These are phyloP conservation scores for Mycena leptocephala DNA, from an alignment of 768 basidiomycete species.

Conservation along the genomic window DNA sequence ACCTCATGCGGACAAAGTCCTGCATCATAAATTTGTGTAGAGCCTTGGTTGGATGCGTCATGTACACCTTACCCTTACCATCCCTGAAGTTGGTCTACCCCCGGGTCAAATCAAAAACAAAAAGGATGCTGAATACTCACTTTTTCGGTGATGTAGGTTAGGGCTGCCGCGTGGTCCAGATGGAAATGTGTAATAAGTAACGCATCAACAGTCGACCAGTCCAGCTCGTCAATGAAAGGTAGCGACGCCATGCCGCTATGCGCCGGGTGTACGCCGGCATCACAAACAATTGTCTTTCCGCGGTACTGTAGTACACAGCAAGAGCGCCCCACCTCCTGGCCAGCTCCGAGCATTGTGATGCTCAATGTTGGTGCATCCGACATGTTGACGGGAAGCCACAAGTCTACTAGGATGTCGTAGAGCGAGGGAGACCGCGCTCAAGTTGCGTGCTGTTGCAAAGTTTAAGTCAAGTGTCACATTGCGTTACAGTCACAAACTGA, in stretches of 20 bases:
- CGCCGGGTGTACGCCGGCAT: slow-evolving; percentile 96
- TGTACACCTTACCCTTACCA: slow-evolving; percentile 98
- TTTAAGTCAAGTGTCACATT: too few relatives aligned
- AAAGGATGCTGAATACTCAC: slow-evolving; percentile 56
- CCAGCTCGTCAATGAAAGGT: slow-evolving; percentile 97
- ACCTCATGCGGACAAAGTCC: slow-evolving; percentile 98
- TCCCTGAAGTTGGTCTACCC: slow-evolving; percentile 96
- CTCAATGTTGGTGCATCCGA: slow-evolving; percentile 61
- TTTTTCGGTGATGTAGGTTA: slow-evolving; percentile 99
- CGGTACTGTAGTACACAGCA: slow-evolving; percentile 98
- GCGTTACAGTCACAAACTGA: too few relatives aligned
- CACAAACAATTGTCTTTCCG: slow-evolving; percentile 95
- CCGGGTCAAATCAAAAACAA: not conserved
- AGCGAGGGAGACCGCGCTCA: too few relatives aligned
- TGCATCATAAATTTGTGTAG: slow-evolving; percentile 99
- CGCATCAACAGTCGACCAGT: slow-evolving; percentile 99
- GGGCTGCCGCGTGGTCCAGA: slow-evolving; percentile 95
- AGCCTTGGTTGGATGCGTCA: slow-evolving; percentile 99
- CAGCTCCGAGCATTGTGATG: slow-evolving; percentile 94
- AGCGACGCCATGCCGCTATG: slow-evolving; percentile 95
- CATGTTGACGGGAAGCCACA: not conserved
- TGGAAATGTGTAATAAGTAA: slow-evolving; percentile 98
- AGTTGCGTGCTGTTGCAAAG: not conserved
- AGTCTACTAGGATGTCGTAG: too few relatives aligned
- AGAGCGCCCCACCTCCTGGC: slow-evolving; percentile 97